These are phyloP conservation scores for Nephelium lappaceum DNA, from an alignment of 345 rosid genomes.

Conservation along the genomic window DNA sequence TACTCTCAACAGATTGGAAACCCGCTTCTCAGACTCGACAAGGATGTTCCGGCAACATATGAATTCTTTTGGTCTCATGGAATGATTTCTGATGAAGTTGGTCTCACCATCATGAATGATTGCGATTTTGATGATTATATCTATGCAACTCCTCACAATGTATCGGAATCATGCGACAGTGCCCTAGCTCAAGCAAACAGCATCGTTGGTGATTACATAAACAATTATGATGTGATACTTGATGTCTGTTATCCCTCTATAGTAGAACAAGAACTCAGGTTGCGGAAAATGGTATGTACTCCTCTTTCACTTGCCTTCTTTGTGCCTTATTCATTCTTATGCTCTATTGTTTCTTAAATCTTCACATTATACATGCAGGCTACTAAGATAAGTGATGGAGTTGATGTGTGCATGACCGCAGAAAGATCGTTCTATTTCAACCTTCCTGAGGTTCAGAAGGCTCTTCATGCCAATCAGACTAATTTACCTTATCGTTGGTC, in stretches of 20 bases:
- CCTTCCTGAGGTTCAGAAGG: slow-evolving; percentile 89
- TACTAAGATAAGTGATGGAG: slow-evolving; percentile 72
- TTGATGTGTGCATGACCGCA: slow-evolving; percentile 78
- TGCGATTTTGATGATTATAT: slow-evolving; percentile 81
- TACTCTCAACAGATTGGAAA: slow-evolving; percentile 69
- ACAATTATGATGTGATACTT: slow-evolving; percentile 77
- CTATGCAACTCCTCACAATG: slow-evolving; percentile 59
- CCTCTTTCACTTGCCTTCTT: background rate
- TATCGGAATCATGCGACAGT: slow-evolving; percentile 45
- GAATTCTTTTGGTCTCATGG: slow-evolving; percentile 95
- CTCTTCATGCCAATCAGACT: slow-evolving; percentile 88
- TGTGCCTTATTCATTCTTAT: background rate
- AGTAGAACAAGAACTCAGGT: slow-evolving; percentile 82
- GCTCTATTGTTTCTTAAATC: background rate
- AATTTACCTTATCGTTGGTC: slow-evolving; percentile 65
- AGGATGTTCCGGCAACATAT: slow-evolving; percentile 69
- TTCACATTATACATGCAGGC: slow-evolving; percentile 42
- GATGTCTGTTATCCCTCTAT: slow-evolving; percentile 84
- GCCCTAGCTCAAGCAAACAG: slow-evolving; percentile 56
- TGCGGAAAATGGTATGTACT: slow-evolving; percentile 62
- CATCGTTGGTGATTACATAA: slow-evolving; percentile 64
- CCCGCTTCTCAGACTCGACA: slow-evolving; percentile 81
- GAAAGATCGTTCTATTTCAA: slow-evolving; percentile 74
- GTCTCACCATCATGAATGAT: slow-evolving; percentile 63
- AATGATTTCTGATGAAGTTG: slow-evolving; percentile 94